Evolutionary conservation across 306 rosid genomes (phyloP), one percentile per base, ranked within the genome.

Genomic region (Rubus idaeus): DNA sequence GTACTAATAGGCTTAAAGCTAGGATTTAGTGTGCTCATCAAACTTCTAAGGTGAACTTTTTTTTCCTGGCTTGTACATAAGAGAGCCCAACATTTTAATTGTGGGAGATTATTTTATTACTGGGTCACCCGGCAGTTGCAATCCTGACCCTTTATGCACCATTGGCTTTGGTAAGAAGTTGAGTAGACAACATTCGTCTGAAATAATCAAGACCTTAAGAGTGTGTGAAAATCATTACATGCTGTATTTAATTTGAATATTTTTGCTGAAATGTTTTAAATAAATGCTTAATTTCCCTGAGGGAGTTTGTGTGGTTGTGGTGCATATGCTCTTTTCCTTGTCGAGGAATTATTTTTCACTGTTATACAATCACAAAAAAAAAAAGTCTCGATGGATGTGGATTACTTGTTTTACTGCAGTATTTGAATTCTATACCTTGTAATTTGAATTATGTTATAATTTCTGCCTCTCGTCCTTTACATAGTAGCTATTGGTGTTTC

Each of bases 351-450:
- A 18, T 42, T 73, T 57, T 72, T 23, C 45, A 20, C 13, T 67
- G 12, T 46, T 72, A 10, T 51, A 35, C 20, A 41, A 40, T 40
- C n/a, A 77, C 9, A 71, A 71, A 41, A 13, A 71, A 41, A 13
- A 26, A 42, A 73, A 75, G 45, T 56, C 53, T 73, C 8, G n/a
- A 17, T 68, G 57, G 40, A 76, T 71, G 78, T 41, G 53, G 53
- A 51, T 47, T 35, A 40, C 69, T 49, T 63, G n/a, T 75, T 83
- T 79, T 67, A 14, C 74, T 16, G 66, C 45, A 46, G 75, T 68
- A 53, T 37, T 72, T 79, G 39, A 21, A 51, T 74, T 35, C 4
- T 56, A 8, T 71, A 46, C 69, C 78, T 79, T 45, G 52, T 69
- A 45, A 9, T 39, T 8, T 18, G 21, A 57, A 14, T 16, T 26